These are phyloP conservation scores for Backusella australiensis DNA, from an alignment of 192 early-diverging fungal species.

Conservation along the genomic window DNA sequence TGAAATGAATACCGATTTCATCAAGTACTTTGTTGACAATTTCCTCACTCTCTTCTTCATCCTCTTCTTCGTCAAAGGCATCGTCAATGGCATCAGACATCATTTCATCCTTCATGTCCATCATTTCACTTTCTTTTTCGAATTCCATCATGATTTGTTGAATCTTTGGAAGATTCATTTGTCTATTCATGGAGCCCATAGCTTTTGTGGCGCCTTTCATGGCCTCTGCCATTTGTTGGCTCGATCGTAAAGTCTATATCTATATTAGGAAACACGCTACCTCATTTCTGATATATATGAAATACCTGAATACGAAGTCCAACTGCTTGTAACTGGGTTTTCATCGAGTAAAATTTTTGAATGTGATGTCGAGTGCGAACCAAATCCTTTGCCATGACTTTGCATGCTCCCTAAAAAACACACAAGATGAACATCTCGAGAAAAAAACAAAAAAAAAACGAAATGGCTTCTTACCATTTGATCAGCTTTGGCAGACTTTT, in stretches of 20 bases:
- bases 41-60: conserved; percentile 86
- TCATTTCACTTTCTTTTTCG: conserved; percentile 89
- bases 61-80: conserved; percentile 92
- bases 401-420: conserved; percentile 56
- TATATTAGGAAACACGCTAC: background rate
- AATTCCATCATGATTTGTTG: conserved; percentile 98
- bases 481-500: conserved; percentile 87
- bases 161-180: conserved; percentile 92
- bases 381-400: conserved; percentile 97
- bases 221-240: conserved; percentile 93
- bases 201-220: conserved; percentile 96
- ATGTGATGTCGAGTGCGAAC: conserved; percentile 91
- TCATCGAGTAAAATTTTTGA: conserved; percentile 97
- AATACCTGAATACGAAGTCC: conserved; percentile 81
- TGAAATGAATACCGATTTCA: conserved; percentile 87
- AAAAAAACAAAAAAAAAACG: too few species aligned
- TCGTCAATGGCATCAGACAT: conserved; percentile 98
- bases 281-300: background rate
- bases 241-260: conserved; percentile 82
- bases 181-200: conserved; percentile 94
- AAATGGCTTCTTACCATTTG: conserved; percentile 70
- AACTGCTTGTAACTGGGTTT: conserved; percentile 91
- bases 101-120: conserved; percentile 99
- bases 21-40: conserved; percentile 95
- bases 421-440: conserved; percentile 31